phyloP scores from a whole-genome alignment of 768 basidiomycete species.

The Lactarius vividus region DNA sequence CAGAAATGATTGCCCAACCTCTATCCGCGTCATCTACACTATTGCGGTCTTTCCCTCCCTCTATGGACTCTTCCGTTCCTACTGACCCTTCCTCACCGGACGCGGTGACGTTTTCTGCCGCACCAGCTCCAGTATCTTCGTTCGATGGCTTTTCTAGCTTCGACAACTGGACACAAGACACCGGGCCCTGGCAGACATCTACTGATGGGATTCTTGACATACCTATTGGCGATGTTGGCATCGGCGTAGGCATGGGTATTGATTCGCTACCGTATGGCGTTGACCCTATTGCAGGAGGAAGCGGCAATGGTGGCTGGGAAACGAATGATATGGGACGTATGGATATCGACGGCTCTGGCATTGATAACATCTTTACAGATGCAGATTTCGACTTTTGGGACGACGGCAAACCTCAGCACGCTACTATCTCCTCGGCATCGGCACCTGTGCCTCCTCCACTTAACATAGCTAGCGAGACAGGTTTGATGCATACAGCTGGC shows the following conservation, averaged over 20 bases:
- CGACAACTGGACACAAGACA: constrained; percentile 37
- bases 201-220: constrained; percentile 21
- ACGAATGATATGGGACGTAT: constrained; percentile 31
- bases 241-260: constrained; percentile 37
- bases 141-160: constrained; percentile 44
- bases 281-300: constrained; percentile 37
- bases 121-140: constrained; percentile 29
- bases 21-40: constrained; percentile 8
- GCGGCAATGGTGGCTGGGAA: constrained; percentile 30
- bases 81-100: constrained; percentile 16
- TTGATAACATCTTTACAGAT: constrained; percentile 59
- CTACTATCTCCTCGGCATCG: constrained; percentile 31
- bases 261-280: constrained; percentile 48
- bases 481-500: constrained; percentile 35
- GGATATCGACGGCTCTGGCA: constrained; percentile 32
- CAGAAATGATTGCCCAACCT: constrained; percentile 6
- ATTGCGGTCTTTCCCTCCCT: constrained; percentile 12
- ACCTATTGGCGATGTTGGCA: constrained; percentile 22
- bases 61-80: constrained; percentile 8
- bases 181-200: constrained; percentile 22
- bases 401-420: constrained; percentile 39
- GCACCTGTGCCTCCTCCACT: constrained; percentile 29
- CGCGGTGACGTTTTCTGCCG: constrained; percentile 27
- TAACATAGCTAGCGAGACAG: constrained; percentile 18
- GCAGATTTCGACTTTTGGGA: constrained; percentile 92